Conservation (phyloP, 1,139 yeast genomes). For the Debaryomyces singareniensis region DNA sequence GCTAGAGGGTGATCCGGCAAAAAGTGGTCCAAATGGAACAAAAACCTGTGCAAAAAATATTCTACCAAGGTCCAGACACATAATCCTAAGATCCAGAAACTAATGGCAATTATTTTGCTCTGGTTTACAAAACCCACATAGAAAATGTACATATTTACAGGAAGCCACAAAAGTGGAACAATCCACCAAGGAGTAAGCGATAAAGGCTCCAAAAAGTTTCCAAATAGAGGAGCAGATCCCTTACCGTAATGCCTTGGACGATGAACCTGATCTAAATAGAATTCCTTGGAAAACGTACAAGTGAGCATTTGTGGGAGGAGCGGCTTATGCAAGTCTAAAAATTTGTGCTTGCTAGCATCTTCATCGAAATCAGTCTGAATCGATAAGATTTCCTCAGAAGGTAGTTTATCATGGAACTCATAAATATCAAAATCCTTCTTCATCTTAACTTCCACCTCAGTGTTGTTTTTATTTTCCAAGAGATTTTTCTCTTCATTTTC, state of each 20-base stretch:
- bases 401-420: constrained; percentile 56
- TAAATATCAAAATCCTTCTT: constrained; percentile 21
- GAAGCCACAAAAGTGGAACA: constrained; percentile 86
- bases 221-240: constrained; percentile 79
- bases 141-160: constrained; percentile 55
- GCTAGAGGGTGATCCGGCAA: constrained; percentile 77
- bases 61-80: constrained; percentile 91
- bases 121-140: constrained; percentile 35
- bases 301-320: constrained; percentile 71
- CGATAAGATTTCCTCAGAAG: constrained; percentile 63
- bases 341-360: constrained; percentile 74
- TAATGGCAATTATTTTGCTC: constrained; percentile 27
- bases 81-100: constrained; percentile 56
- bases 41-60: constrained; percentile 79
- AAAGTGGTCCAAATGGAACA: constrained; percentile 84
- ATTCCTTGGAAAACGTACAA: constrained; percentile 73
- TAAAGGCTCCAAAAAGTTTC: constrained; percentile 42
- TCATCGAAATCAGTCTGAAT: constrained; percentile 70
- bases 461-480: constrained; percentile 33
- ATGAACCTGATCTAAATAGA: constrained; percentile 92
- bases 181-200: constrained; percentile 56
- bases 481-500: constrained; percentile 38
- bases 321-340: constrained; percentile 80
- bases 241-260: constrained; percentile 82
- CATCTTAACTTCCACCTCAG: constrained; percentile 38